Conservation (phyloP, 2,329 filamentous ascomycete genomes). For the Alternaria sp. region DNA sequence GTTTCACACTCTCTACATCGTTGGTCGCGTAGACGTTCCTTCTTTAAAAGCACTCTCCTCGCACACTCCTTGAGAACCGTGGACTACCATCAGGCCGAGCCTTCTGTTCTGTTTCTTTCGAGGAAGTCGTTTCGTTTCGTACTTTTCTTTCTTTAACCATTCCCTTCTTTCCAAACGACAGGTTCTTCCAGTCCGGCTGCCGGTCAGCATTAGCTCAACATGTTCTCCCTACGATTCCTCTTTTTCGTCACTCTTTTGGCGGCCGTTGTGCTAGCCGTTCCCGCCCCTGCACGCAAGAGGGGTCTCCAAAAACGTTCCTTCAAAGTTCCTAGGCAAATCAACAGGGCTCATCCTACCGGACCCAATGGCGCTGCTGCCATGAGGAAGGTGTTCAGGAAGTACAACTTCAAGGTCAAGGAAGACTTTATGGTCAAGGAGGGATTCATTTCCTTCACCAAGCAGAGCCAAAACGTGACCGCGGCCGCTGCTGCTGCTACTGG, state of each 20-base stretch:
- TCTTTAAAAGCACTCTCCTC: slow-evolving; percentile 40
- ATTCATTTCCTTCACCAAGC: slow-evolving; percentile 51
- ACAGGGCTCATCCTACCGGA: slow-evolving; percentile 61
- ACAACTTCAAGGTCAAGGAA: slow-evolving; percentile 55
- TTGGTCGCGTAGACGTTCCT: slow-evolving; percentile 25
- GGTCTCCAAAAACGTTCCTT: slow-evolving; percentile 65
- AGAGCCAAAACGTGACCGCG: slow-evolving; percentile 36
- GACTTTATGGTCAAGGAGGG: slow-evolving; percentile 34
- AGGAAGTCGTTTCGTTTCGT: slow-evolving; percentile 33
- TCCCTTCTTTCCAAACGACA: slow-evolving; percentile 29
- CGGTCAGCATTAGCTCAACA: slow-evolving; percentile 50
- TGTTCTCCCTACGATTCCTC: slow-evolving; percentile 49
- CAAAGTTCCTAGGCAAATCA: slow-evolving; percentile 67
- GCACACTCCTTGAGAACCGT: slow-evolving; percentile 37
- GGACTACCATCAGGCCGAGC: slow-evolving; percentile 43
- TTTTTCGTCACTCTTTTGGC: slow-evolving; percentile 60
- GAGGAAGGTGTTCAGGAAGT: slow-evolving; percentile 74
- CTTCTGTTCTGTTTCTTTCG: slow-evolving; percentile 33
- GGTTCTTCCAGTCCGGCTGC: slow-evolving; percentile 44
- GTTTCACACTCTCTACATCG: slow-evolving; percentile 25
- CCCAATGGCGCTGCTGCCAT: slow-evolving; percentile 69
- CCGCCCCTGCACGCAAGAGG: slow-evolving; percentile 44
- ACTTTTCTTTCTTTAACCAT: slow-evolving; percentile 29
- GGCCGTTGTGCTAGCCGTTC: slow-evolving; percentile 59
- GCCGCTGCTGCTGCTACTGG: slow-evolving; percentile 25